A percentile compares a stretch with the other conserved stretches of the same genome.
These are phyloP conservation scores for Brassica cretica DNA, from an alignment of 345 rosid species.

Conservation along the genomic window DNA sequence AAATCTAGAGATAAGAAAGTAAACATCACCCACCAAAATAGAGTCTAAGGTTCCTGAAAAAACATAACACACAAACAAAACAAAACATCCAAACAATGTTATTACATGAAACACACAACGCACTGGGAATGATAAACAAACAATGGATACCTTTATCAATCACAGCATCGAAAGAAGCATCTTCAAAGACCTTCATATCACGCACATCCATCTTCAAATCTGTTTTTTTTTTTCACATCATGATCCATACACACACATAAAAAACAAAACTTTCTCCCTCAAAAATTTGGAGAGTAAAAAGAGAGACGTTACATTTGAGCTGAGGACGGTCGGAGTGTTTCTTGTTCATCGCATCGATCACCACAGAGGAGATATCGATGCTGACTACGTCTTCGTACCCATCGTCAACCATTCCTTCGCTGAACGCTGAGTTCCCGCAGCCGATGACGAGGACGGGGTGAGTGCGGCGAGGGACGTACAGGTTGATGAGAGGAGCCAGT, in stretches of 20 bases:
- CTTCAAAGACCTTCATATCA: constrained; percentile 62
- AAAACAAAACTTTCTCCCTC: background rate
- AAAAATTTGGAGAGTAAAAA: constrained; percentile 7
- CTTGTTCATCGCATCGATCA: constrained; percentile 61
- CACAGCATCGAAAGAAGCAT: constrained; percentile 70
- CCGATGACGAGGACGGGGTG: constrained; percentile 72
- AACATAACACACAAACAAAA: background rate
- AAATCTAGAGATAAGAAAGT: background rate
- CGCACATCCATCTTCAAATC: constrained; percentile 79
- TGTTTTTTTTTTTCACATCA: constrained; percentile 26
- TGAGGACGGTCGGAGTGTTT: constrained; percentile 59
- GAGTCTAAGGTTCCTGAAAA: constrained; percentile 88
- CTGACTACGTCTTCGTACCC: constrained; percentile 80
- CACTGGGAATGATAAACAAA: background rate
- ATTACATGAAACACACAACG: background rate
- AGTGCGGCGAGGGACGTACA: constrained; percentile 59
- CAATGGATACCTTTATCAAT: constrained; percentile 66
- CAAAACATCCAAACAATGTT: background rate
- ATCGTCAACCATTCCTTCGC: constrained; percentile 77
- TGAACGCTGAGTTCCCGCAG: constrained; percentile 92
- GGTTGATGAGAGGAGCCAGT: constrained; percentile 74
- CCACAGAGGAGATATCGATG: constrained; percentile 76
- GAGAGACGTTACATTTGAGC: constrained; percentile 56
- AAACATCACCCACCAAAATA: constrained; percentile 61
- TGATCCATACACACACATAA: background rate